phyloP scores from a whole-genome alignment of 176 grass and related monocot species.

The Juncus inflexus region DNA sequence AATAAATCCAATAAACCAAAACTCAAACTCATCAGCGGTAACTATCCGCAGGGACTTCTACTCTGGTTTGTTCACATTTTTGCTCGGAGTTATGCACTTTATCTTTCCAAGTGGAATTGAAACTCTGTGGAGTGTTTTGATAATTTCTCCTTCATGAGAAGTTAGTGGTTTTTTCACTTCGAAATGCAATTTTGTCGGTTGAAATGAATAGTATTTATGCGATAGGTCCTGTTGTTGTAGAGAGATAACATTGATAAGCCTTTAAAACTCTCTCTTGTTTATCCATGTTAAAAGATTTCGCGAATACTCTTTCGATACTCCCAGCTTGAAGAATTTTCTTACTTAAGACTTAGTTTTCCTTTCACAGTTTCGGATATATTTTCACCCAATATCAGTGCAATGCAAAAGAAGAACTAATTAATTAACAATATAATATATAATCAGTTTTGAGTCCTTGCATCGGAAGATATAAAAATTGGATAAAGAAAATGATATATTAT shows the following conservation, averaged over 20 bases:
- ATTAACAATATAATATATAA: too few relatives aligned
- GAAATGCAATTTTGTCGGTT: constrained; percentile 60
- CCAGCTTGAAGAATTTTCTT: constrained; percentile 63
- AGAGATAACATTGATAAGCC: constrained; percentile 81
- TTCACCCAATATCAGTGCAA: constrained; percentile 55
- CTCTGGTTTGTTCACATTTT: constrained; percentile 67
- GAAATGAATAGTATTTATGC: constrained; percentile 75
- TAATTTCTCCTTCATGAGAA: constrained; percentile 26
- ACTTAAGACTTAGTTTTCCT: constrained; percentile 54
- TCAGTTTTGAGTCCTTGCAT: constrained; percentile 2
- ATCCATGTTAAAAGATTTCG: constrained; percentile 43
- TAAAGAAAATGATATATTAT: constrained; percentile 32
- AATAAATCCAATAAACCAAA: constrained; percentile 91
- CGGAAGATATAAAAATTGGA: too few relatives aligned
- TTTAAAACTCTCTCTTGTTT: constrained; percentile 67
- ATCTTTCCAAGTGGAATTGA: constrained; percentile 54
- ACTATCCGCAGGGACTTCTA: constrained; percentile 76
- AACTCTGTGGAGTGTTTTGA: constrained; percentile 61
- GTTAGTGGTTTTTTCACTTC: constrained; percentile 50
- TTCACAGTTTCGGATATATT: constrained; percentile 66
- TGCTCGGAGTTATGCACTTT: constrained; percentile 39
- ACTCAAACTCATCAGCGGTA: constrained; percentile 71
- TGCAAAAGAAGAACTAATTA: neutral
- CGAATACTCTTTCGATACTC: constrained; percentile 56
- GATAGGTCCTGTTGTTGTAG: constrained; percentile 78